These are phyloP conservation scores for Penicillium herquei DNA, from an alignment of 495 filamentous ascomycete species.

Conservation along the genomic window DNA sequence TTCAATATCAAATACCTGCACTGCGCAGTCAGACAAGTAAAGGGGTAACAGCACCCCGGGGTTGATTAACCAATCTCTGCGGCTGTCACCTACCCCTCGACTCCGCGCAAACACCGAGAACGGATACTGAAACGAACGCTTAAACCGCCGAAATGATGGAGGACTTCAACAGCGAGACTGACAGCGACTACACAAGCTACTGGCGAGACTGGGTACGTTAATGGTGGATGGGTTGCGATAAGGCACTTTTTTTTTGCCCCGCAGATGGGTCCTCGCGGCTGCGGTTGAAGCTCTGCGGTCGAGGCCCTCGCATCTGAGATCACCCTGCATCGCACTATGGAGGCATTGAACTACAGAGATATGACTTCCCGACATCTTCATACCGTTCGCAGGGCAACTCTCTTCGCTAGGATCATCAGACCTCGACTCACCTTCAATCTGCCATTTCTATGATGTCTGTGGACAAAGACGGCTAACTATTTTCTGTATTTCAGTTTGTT, in stretches of 20 bases:
- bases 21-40: neutral
- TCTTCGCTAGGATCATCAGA: neutral
- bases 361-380: neutral
- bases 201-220: slow-evolving; percentile 96
- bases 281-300: neutral
- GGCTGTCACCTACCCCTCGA: slow-evolving; percentile 16
- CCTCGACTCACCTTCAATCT: neutral
- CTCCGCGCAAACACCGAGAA: slow-evolving; percentile 8
- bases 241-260: slow-evolving; percentile 10
- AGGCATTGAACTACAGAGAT: neutral
- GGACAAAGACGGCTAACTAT: slow-evolving; percentile 13
- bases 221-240: neutral
- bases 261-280: neutral
- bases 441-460: neutral
- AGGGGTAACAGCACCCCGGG: slow-evolving; percentile 12
- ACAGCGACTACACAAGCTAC: slow-evolving; percentile 98
- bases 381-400: neutral
- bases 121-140: neutral
- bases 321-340: neutral
- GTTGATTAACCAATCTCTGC: slow-evolving; percentile 36
- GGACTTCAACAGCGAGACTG: slow-evolving; percentile 94
- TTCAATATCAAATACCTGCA: neutral
- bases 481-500: slow-evolving; percentile 71
- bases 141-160: slow-evolving; percentile 61
- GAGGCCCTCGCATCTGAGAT: neutral